Evolutionary conservation across 306 rosid species (phyloP).

Genomic region (Styphnolobium japonicum): DNA sequence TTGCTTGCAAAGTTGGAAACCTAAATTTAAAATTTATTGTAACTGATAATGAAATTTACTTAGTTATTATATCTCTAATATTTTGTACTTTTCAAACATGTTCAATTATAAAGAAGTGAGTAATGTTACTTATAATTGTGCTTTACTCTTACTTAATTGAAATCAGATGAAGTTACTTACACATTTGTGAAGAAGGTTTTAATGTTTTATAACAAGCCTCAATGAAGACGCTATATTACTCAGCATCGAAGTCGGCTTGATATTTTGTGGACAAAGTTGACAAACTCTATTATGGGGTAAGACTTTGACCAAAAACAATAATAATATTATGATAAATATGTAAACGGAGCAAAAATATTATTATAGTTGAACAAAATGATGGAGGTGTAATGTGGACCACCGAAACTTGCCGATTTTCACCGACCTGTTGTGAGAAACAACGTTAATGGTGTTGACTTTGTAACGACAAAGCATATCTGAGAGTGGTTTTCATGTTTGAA

Average conservation of each 20-base stretch:
- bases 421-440: constrained; percentile 46
- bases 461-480: constrained; percentile 8
- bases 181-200: too few species aligned
- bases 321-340: background rate
- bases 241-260: background rate
- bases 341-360: background rate
- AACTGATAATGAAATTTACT: background rate
- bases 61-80: too few species aligned
- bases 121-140: too few species aligned
- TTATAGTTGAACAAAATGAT: constrained; percentile 20
- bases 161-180: too few species aligned
- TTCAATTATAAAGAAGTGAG: too few species aligned
- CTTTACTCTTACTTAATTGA: too few species aligned
- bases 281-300: background rate
- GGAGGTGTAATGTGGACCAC: constrained; percentile 40
- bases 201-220: too few species aligned
- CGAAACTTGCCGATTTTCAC: constrained; percentile 77
- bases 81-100: too few species aligned
- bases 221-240: too few species aligned
- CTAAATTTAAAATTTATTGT: background rate
- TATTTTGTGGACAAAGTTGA: background rate
- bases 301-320: background rate
- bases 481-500: constrained; percentile 28
- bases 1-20: background rate
- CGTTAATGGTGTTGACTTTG: constrained; percentile 57